These are phyloP conservation scores for Cyanidium caldarium DNA, from an alignment of 23 red algal genomes.

Conservation along the genomic window DNA sequence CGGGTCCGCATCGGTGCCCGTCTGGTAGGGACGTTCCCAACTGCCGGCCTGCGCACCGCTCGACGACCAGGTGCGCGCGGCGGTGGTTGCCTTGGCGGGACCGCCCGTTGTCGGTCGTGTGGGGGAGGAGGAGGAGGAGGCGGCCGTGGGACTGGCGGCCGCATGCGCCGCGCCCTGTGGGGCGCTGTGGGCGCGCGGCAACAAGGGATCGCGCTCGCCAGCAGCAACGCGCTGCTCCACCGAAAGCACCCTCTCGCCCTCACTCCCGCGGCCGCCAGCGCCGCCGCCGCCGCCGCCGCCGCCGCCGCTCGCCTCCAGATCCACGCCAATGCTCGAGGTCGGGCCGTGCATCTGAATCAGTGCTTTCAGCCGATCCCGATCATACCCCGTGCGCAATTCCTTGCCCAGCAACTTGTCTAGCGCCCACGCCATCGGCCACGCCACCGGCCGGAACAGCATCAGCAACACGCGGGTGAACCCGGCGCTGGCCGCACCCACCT, in stretches of 20 bases:
- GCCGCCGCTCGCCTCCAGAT: neutral
- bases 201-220: neutral
- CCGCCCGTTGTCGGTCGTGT: neutral
- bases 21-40: neutral
- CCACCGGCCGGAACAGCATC: conserved; percentile 12
- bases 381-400: conserved; percentile 16
- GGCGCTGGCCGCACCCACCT: conserved; percentile 15
- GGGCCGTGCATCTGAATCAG: conserved; percentile 16
- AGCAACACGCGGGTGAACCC: conserved; percentile 13
- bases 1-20: neutral
- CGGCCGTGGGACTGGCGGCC: neutral
- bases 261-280: no score
- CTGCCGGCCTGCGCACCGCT: neutral
- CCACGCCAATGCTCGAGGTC: neutral
- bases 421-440: conserved; percentile 5
- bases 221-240: neutral
- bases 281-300: neutral
- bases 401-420: conserved; percentile 36
- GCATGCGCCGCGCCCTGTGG: no score
- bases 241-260: no score
- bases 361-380: conserved; percentile 11
- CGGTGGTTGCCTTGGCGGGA: neutral
- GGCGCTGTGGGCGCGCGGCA: neutral
- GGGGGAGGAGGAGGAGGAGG: neutral
- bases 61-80: neutral